Conservation (phyloP, 805 yeast species). For the Starmerella tilneyi region DNA sequence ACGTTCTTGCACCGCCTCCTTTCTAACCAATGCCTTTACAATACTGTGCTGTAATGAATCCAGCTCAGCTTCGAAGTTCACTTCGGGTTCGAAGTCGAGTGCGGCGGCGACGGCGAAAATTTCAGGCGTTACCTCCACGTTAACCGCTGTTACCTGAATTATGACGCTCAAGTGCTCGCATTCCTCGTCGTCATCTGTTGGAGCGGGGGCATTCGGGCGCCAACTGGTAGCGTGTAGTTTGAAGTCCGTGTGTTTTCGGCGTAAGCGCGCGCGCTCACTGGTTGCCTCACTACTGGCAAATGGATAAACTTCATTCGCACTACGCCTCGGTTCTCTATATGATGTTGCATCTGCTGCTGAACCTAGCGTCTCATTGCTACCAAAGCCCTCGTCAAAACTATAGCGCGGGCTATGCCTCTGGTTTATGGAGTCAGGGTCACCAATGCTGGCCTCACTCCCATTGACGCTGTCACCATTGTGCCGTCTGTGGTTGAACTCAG, state of each 20-base stretch:
- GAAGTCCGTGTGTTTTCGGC: constrained; percentile 4
- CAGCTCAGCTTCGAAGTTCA: constrained; percentile 41
- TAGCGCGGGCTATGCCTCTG: background rate
- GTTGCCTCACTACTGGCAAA: constrained; percentile 9
- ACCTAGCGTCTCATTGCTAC: background rate
- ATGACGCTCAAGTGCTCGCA: constrained; percentile 41
- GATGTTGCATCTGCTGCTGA: background rate
- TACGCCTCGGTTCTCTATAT: background rate
- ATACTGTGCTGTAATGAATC: constrained; percentile 59
- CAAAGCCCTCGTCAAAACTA: background rate
- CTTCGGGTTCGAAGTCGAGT: constrained; percentile 32
- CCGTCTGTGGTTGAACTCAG: background rate
- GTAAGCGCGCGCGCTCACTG: constrained; percentile 5
- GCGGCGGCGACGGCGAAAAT: constrained; percentile 35
- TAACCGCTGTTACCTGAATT: constrained; percentile 44
- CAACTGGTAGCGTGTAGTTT: constrained; percentile 14
- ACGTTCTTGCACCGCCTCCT: background rate
- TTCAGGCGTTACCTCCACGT: constrained; percentile 40
- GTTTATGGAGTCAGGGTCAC: background rate
- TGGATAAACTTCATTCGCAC: constrained; percentile 13
- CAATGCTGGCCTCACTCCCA: background rate
- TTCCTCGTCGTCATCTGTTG: constrained; percentile 35
- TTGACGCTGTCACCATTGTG: background rate
- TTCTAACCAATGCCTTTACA: constrained; percentile 36
- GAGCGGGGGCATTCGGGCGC: constrained; percentile 27